Evolutionary conservation across 2,329 filamentous ascomycete species (phyloP).

Genomic region (Hypoxylon sp.): DNA sequence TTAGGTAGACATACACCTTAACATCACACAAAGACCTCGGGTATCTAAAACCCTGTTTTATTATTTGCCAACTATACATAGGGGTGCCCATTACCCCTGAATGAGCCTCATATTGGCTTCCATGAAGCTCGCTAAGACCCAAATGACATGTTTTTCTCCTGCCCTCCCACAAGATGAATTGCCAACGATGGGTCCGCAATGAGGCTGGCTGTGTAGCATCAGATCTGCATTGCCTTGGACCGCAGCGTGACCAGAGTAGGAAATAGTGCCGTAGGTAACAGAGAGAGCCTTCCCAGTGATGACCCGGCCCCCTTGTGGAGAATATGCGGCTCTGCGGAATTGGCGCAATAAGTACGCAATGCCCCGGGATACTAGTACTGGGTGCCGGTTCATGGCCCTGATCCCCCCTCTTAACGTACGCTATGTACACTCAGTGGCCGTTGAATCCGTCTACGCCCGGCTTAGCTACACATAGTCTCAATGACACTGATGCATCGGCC

Average conservation of each 20-base stretch:
- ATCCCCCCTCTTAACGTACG: conserved; percentile 11
- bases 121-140: not conserved
- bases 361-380: conserved; percentile 10
- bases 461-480: conserved; percentile 2
- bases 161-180: not conserved
- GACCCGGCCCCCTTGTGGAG: not conserved
- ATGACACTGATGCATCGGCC: not conserved
- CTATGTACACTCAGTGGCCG: conserved; percentile 19
- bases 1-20: too few species aligned
- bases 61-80: not conserved
- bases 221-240: conserved; percentile 9
- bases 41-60: not conserved
- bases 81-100: not conserved
- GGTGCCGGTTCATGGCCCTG: conserved; percentile 11
- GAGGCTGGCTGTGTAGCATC: conserved; percentile 19
- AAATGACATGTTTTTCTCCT: not conserved
- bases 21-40: too few species aligned
- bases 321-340: conserved; percentile 22
- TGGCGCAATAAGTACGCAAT: conserved; percentile 13
- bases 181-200: not conserved
- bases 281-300: not conserved
- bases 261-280: not conserved
- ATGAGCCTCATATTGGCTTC: not conserved
- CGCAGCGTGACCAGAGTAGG: not conserved
- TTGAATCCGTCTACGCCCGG: conserved; percentile 1